A percentile compares a stretch with the other conserved stretches of the same genome.
Conservation (phyloP, 163 green algal species). For the Trebouxiophyceae sp. region DNA sequence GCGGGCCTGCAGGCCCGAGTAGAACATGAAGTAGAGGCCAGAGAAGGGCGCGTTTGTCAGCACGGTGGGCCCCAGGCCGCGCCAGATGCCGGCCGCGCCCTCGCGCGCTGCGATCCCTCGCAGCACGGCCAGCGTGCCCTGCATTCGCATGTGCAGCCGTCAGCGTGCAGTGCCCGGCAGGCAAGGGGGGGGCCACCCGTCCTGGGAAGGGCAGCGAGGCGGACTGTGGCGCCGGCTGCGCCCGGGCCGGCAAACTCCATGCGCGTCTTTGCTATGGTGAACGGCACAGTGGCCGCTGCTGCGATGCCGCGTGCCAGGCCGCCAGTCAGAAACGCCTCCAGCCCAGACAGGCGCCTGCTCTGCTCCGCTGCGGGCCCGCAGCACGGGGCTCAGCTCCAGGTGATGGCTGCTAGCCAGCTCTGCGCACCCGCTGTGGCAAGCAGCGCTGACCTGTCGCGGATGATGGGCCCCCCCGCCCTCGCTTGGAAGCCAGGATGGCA, state of each 20-base stretch:
- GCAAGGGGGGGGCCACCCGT: no score
- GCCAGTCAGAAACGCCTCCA: slow-evolving; percentile 24
- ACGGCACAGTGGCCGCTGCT: slow-evolving; percentile 60
- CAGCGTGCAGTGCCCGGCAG: neutral
- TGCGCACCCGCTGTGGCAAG: no score
- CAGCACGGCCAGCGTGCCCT: slow-evolving; percentile 46
- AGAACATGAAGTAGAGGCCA: slow-evolving; percentile 87
- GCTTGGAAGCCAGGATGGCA: no score
- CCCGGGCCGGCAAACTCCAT: slow-evolving; percentile 66
- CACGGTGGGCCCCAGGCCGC: slow-evolving; percentile 71
- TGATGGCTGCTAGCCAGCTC: no score
- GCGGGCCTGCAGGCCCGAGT: slow-evolving; percentile 46
- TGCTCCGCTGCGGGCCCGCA: no score
- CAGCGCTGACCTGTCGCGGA: no score
- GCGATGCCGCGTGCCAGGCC: slow-evolving; percentile 63
- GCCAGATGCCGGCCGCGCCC: slow-evolving; percentile 66
- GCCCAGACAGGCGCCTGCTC: no score
- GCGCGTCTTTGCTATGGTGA: slow-evolving; percentile 87
- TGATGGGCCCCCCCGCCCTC: no score
- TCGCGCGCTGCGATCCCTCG: slow-evolving; percentile 30
- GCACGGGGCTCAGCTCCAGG: no score
- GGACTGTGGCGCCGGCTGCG: no score
- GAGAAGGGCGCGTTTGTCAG: slow-evolving; percentile 83
- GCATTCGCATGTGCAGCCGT: neutral
- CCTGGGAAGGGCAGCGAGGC: no score